These are phyloP conservation scores for Nicotiana otophora DNA, from an alignment of 257 asterid species.

Conservation along the genomic window DNA sequence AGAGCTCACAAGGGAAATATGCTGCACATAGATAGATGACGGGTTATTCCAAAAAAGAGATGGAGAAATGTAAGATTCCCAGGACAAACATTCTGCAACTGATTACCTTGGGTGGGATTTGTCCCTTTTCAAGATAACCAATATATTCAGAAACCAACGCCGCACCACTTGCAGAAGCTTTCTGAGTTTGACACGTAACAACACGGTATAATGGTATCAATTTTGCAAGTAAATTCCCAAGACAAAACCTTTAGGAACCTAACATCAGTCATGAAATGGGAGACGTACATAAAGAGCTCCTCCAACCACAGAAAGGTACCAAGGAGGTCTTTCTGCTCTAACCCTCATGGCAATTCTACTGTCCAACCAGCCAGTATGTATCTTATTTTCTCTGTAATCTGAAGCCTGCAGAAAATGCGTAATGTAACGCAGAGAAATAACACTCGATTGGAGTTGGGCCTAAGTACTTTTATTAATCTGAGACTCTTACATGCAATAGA, in stretches of 20 bases:
- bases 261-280: background rate
- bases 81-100: background rate
- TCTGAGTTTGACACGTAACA: conserved; percentile 47
- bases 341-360: conserved; percentile 99
- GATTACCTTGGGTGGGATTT: conserved; percentile 93
- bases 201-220: conserved; percentile 12
- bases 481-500: conserved; percentile 80
- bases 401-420: conserved; percentile 50
- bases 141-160: conserved; percentile 92
- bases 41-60: conserved; percentile 17
- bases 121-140: conserved; percentile 99
- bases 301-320: conserved; percentile 99
- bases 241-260: conserved; percentile 12
- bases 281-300: conserved; percentile 95
- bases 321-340: conserved; percentile 99
- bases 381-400: conserved; percentile 92
- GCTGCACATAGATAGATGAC: conserved; percentile 56
- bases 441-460: background rate
- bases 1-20: conserved; percentile 90
- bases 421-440: background rate
- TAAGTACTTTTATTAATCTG: conserved; percentile 4
- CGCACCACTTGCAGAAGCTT: conserved; percentile 98
- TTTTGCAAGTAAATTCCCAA: background rate
- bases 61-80: conserved; percentile 12
- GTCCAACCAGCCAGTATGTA: conserved; percentile 99